Base-by-base conservation (phyloP, 495 filamentous ascomycete genomes). In the Letharia columbiana region DNA sequence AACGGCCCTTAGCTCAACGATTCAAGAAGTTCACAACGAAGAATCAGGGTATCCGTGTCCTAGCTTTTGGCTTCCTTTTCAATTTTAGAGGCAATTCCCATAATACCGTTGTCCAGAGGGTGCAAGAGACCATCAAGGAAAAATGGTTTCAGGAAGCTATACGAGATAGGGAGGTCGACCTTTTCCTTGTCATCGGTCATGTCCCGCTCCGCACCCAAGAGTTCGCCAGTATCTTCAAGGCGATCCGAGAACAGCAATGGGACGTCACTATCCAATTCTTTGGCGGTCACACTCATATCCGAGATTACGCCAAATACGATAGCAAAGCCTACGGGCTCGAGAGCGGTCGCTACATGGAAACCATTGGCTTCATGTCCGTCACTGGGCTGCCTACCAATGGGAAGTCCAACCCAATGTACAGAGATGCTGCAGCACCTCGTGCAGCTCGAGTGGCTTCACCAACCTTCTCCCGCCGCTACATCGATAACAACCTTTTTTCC, bases 331-430 rank as follows among this genome's bases (percentile, higher is more conserved):
- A 87, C 66, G 94, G 86, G 1, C 76, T 98, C 18, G 91, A 92
- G 42, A 92, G 89, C 71, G 94, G 94, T n/a, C 83, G 93, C 4
- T 98, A 96, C 75, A 91, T 96, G 83, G 94, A 98, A 77, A 98
- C 95, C n/a, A 86, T 97, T 60, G 94, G 94, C 8, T 98, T 92
- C 79, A 83, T 95, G 84, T 95, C 92, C 13, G 88, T 98, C 62
- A 81, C 86, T 52, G 92, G 90, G 10, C 77, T 92, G 0, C 73
- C 77, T 20, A 79, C 77, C 3, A 71, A 72, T 20, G 75, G 74
- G 11, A 75, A 73, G 60, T 67, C 40, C n/a, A 59, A 49, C 23
- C 28, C 61, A 20, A 17, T 18, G 11, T 41, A 56, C 9, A 49
- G 12, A 13, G 62, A 18, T 60, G 41, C 44, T 23, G 73, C 74